phyloP scores from a whole-genome alignment of 768 basidiomycete species.

The Leccinum aurantiacum region DNA sequence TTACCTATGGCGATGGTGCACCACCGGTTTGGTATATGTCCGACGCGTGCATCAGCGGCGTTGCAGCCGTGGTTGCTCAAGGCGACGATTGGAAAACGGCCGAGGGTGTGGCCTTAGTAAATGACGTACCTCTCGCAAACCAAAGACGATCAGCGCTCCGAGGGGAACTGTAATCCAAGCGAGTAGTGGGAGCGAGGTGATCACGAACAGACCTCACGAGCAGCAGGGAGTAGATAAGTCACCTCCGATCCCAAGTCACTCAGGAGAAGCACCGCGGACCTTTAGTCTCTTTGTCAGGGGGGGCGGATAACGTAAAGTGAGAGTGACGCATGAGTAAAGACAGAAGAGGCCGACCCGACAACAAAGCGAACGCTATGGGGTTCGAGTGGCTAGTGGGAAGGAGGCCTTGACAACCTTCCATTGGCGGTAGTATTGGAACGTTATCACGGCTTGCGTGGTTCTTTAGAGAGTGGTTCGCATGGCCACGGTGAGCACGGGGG shows the following conservation, averaged over 20 bases:
- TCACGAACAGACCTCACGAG: slow-evolving; percentile 36
- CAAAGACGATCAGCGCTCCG: slow-evolving; percentile 48
- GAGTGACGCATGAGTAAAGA: slow-evolving; percentile 42
- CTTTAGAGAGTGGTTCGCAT: slow-evolving; percentile 1
- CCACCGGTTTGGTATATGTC: too few relatives aligned
- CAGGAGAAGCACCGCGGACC: slow-evolving; percentile 41
- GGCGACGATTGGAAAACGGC: too few relatives aligned
- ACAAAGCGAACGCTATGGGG: slow-evolving; percentile 37
- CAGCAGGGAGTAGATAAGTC: slow-evolving; percentile 51
- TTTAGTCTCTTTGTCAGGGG: slow-evolving; percentile 16
- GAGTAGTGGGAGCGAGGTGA: background rate
- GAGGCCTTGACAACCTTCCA: slow-evolving; percentile 38
- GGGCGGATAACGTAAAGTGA: slow-evolving; percentile 21
- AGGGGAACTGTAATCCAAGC: slow-evolving; percentile 44
- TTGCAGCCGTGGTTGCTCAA: too few relatives aligned
- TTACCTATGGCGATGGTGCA: too few relatives aligned
- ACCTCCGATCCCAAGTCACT: slow-evolving; percentile 29
- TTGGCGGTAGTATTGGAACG: slow-evolving; percentile 42
- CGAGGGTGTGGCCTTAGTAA: background rate
- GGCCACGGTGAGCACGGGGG: background rate
- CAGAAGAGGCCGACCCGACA: slow-evolving; percentile 45
- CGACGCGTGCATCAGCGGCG: too few relatives aligned
- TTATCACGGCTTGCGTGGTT: slow-evolving; percentile 39
- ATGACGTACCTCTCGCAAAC: slow-evolving; percentile 44
- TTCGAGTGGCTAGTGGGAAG: slow-evolving; percentile 42